These are phyloP conservation scores for Nothophoma quercina DNA, from an alignment of 2,329 filamentous ascomycete genomes.

Conservation along the genomic window DNA sequence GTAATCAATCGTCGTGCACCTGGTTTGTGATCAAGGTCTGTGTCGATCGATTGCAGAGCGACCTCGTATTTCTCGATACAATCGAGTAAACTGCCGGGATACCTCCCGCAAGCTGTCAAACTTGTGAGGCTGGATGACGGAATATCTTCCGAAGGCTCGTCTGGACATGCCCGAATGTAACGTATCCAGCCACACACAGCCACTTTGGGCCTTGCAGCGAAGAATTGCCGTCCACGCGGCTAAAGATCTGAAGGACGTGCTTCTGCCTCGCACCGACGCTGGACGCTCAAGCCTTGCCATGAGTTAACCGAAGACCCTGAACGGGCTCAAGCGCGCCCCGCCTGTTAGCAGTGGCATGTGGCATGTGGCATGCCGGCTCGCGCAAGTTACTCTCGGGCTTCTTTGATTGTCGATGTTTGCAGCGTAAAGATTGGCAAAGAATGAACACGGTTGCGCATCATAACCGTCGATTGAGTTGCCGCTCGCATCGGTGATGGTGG, in stretches of 20 bases:
- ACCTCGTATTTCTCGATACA: constrained; percentile 1
- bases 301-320: constrained; percentile 10
- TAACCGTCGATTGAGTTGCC: constrained; percentile 3
- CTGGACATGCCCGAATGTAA: constrained; percentile 1
- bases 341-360: too few species aligned
- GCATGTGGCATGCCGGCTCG: background rate
- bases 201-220: constrained; percentile 10
- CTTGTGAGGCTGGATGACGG: constrained; percentile 3
- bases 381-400: background rate
- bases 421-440: background rate
- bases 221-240: constrained; percentile 3
- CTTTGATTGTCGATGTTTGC: constrained; percentile 1
- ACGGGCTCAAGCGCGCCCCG: constrained; percentile 1
- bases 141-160: background rate
- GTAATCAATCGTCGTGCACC: background rate
- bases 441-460: background rate
- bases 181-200: constrained; percentile 3
- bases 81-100: background rate
- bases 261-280: background rate
- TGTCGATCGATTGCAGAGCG: background rate
- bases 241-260: constrained; percentile 2
- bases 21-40: constrained; percentile 1
- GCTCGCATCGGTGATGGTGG: constrained; percentile 15
- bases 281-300: constrained; percentile 1
- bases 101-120: background rate